Conservation (phyloP, 2,329 filamentous ascomycete genomes). For the Acarospora socialis region DNA sequence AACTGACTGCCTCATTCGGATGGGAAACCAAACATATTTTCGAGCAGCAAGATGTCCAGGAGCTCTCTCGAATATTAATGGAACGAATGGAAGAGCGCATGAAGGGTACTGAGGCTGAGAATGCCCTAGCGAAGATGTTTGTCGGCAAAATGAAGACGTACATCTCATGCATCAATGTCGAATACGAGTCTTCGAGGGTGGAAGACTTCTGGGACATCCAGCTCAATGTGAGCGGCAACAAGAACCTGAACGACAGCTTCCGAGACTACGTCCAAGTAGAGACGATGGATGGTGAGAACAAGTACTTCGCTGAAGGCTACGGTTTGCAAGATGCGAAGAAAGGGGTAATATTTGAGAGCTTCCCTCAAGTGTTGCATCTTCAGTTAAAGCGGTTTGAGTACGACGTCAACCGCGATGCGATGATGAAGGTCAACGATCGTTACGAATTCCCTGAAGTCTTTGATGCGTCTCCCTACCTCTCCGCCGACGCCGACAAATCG, state of each 20-base stretch:
- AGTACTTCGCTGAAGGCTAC: slow-evolving; percentile 84
- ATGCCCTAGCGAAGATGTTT: slow-evolving; percentile 78
- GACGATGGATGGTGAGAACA: slow-evolving; percentile 94
- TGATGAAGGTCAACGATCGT: slow-evolving; percentile 97
- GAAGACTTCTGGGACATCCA: slow-evolving; percentile 99
- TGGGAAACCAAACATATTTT: slow-evolving; percentile 98
- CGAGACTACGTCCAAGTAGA: slow-evolving; percentile 93
- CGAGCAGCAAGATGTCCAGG: slow-evolving; percentile 96
- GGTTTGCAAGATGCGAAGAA: slow-evolving; percentile 95
- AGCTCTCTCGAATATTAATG: slow-evolving; percentile 91
- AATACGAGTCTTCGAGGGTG: slow-evolving; percentile 87
- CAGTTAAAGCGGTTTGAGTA: slow-evolving; percentile 98
- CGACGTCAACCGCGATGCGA: slow-evolving; percentile 85
- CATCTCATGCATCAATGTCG: slow-evolving; percentile 95
- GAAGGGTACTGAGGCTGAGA: slow-evolving; percentile 90
- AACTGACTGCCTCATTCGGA: slow-evolving; percentile 90
- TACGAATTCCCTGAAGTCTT: slow-evolving; percentile 80
- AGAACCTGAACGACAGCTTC: slow-evolving; percentile 86
- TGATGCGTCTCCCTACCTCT: slow-evolving; percentile 75
- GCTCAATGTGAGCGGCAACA: slow-evolving; percentile 88
- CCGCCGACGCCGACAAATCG: slow-evolving; percentile 70
- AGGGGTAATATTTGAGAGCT: slow-evolving; percentile 91
- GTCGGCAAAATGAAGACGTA: slow-evolving; percentile 98
- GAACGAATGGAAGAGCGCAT: slow-evolving; percentile 94
- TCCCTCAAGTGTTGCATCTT: slow-evolving; percentile 84